Evolutionary conservation across 2,329 filamentous ascomycete species (phyloP).

Genomic region (Talaromyces sp.): DNA sequence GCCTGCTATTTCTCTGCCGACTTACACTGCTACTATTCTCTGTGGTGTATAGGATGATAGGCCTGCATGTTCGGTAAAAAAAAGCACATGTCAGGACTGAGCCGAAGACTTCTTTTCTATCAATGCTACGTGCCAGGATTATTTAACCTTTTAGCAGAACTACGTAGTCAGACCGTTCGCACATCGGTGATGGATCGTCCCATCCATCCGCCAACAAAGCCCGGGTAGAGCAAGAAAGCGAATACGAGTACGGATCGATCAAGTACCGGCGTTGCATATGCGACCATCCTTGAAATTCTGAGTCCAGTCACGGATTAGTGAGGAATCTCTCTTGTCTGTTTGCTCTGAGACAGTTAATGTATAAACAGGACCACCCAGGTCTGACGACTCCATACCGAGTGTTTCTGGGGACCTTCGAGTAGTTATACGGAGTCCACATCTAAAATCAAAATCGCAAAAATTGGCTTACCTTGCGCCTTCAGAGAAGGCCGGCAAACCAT

Average conservation of each 20-base stretch:
- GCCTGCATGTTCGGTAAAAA: not conserved
- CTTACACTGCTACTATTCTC: not conserved
- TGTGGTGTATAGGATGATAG: not conserved
- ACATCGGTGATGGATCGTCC: not conserved
- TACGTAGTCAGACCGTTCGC: not conserved
- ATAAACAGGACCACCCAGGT: not conserved
- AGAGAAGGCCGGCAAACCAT: not conserved
- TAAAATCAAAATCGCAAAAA: not conserved
- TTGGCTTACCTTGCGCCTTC: not conserved
- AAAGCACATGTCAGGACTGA: not conserved
- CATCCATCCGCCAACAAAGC: not conserved
- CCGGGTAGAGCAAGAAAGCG: not conserved
- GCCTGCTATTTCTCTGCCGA: not conserved
- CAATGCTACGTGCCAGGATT: not conserved
- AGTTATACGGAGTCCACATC: not conserved
- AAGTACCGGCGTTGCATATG: constrained; percentile 6
- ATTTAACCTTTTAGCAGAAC: constrained; percentile 14
- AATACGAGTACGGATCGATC: not conserved
- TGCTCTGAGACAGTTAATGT: not conserved
- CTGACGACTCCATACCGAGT: not conserved
- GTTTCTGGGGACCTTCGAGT: not conserved
- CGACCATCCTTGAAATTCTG: not conserved
- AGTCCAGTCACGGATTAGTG: not conserved
- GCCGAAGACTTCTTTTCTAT: not conserved
- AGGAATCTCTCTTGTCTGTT: not conserved